phyloP scores from a whole-genome alignment of 805 yeast genomes.

The Cyberlindnera amylophila region DNA sequence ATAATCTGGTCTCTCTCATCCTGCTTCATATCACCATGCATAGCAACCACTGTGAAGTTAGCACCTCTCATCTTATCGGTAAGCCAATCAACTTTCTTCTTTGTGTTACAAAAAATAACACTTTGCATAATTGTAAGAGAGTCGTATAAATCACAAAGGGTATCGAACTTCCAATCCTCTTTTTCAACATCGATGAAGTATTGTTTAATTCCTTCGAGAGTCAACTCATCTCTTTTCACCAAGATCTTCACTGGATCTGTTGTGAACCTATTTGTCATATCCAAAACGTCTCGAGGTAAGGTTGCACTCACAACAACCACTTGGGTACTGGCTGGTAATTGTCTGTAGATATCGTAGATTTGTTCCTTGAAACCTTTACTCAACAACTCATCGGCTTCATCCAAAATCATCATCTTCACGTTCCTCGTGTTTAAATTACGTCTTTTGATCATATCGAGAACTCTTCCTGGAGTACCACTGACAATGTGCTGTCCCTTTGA shows the following conservation, averaged over 20 bases:
- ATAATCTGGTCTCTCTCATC: constrained; percentile 90
- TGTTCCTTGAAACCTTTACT: constrained; percentile 94
- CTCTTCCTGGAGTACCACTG: constrained; percentile 98
- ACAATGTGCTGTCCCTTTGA: constrained; percentile 83
- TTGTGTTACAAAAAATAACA: constrained; percentile 96
- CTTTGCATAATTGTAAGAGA: constrained; percentile 95
- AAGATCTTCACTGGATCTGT: constrained; percentile 90
- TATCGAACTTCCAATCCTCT: constrained; percentile 93
- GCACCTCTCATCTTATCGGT: constrained; percentile 72
- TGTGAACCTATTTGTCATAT: constrained; percentile 88
- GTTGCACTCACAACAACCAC: constrained; percentile 96
- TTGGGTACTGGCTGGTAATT: constrained; percentile 80
- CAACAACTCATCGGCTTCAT: constrained; percentile 95
- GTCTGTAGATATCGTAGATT: constrained; percentile 85
- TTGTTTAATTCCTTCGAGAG: constrained; percentile 93
- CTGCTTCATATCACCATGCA: constrained; percentile 97
- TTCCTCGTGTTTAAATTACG: constrained; percentile 69
- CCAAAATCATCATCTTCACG: constrained; percentile 84
- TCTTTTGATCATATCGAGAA: constrained; percentile 84
- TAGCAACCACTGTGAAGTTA: constrained; percentile 89
- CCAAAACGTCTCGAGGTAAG: constrained; percentile 85
- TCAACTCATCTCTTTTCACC: constrained; percentile 91
- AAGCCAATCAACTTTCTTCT: constrained; percentile 90
- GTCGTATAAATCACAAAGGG: constrained; percentile 91
- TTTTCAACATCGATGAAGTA: constrained; percentile 85